Base-by-base conservation (phyloP, 192 early-diverging fungal species). In the Backusella macrospora region DNA sequence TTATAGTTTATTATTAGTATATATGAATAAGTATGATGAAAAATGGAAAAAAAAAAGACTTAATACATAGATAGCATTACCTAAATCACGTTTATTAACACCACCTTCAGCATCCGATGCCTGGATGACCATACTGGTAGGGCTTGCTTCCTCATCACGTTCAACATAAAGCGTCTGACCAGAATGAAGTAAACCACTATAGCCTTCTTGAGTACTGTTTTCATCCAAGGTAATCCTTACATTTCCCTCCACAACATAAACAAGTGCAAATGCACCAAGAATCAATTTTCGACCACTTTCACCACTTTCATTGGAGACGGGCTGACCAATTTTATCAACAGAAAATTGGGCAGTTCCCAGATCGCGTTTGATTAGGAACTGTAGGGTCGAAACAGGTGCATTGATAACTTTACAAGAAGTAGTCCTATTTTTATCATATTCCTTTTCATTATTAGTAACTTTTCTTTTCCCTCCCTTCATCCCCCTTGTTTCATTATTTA, bases 121-220 rank as follows among this genome's bases (percentile, higher is more conserved):
- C 47, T 78, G 72, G 0, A 78, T 87, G 14, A 80, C 70, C 64
- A 90, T 73, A 62, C 85, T 88, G 21, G 84, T 80, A 3, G 87
- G 87, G 34, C 77, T 84, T 7, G 82, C 73, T 8, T 89, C 85
- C 63, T 90, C 88, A 55, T 86, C 78, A 21, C 89, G 72, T 42
- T 90, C 86, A 37, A 85, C 78, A 48, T 86, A 78, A 59, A 90
- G 70, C 5, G 89, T 90, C 29, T 89, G 76, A 15, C 88, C 87
- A 4, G 70, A 29, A 3, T 42, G 47, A 3, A 89, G 69, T 14
- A 47, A 42, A 8, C 67, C 66, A 15, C 73, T 45, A 13, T 68
- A 21, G 34, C 78, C 70, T n/a, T 59, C 18, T 9, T 43, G 70
- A n/a, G 29, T 38, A 15, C 69, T 74, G 21, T 71, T 67, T 42